Base-by-base conservation (phyloP, 192 early-diverging fungal species). In the Podila minutissima region DNA sequence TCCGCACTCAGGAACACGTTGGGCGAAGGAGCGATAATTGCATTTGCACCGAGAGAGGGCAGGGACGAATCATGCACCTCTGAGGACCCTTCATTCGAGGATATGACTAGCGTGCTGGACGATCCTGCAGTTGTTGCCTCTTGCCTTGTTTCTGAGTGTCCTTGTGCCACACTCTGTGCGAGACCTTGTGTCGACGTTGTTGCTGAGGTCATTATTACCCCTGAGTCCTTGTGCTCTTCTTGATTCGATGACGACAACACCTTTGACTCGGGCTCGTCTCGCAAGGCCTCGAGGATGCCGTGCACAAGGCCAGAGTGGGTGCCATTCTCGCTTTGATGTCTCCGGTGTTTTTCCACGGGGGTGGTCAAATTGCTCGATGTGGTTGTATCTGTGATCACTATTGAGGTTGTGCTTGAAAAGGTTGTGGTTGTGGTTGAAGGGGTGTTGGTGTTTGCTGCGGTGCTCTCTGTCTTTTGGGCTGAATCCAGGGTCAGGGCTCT, bases 241-340 rank as follows among this genome's bases (percentile, higher is more conserved):
- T 24, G 24, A 2, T 20, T 11, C 24, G 53, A 55, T 17, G 20
- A n/a, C 24, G 22, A 55, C 53, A 37, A 11, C 35, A 10, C 9
- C 35, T 55, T 26, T 55, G 53, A 55, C 53, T 55, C 53, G 6
- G 53, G 24, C 12, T 72, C 75, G 32, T 79, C 77, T 63, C 77
- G 61, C n/a, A 81, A 62, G 13, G 62, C 67, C n/a, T 69, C 69
- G 35, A 81, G 58, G 38, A 73, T 53, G 4, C 67, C 77, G 4
- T 32, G 63, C 13, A 73, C 71, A 31, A 72, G 65, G 5, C 66
- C 63, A 15, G n/a, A 62, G 8, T 60, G n/a, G 6, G 12, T 49
- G 62, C 69, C 62, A 10, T 53, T 72, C 2, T 81, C 77, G 29
- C 77, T 81, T 3, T 28, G 61, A 61, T 73, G 71, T 61, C 64